Conservation (phyloP, 1,139 yeast species). For the Protomyces pachydermus region DNA sequence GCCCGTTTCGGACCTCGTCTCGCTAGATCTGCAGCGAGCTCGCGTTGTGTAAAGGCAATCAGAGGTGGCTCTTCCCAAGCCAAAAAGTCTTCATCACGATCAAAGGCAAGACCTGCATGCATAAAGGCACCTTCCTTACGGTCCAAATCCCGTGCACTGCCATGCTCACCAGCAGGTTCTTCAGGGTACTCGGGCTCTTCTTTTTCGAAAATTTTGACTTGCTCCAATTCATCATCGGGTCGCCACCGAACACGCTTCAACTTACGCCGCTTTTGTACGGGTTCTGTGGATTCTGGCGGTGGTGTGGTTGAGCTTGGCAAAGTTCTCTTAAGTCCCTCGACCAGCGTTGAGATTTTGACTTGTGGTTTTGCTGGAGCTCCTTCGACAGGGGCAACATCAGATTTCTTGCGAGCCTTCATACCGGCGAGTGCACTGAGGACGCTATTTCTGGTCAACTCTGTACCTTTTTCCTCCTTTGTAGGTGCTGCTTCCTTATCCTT, state of each 20-base stretch:
- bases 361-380: background rate
- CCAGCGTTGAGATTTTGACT: conserved; percentile 10
- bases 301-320: conserved; percentile 1
- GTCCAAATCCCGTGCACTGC: conserved; percentile 35
- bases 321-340: conserved; percentile 15
- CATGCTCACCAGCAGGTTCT: conserved; percentile 41
- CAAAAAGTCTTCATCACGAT: conserved; percentile 36
- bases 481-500: conserved; percentile 11
- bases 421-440: conserved; percentile 23
- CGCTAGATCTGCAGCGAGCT: background rate
- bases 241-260: conserved; percentile 40
- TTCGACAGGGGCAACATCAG: background rate
- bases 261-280: conserved; percentile 30
- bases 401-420: conserved; percentile 21
- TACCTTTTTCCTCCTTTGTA: background rate
- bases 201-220: conserved; percentile 45
- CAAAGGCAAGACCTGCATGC: conserved; percentile 33
- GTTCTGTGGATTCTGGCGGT: background rate
- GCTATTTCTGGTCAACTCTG: conserved; percentile 4
- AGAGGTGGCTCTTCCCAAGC: conserved; percentile 25
- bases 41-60: conserved; percentile 1
- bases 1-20: conserved; percentile 17
- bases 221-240: conserved; percentile 41
- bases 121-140: conserved; percentile 39
- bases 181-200: conserved; percentile 33